Percentiles rank a stretch among this genome's conserved stretches.
Conservation (phyloP, 2,329 filamentous ascomycete genomes). For the Reticulascus tulasneorum region DNA sequence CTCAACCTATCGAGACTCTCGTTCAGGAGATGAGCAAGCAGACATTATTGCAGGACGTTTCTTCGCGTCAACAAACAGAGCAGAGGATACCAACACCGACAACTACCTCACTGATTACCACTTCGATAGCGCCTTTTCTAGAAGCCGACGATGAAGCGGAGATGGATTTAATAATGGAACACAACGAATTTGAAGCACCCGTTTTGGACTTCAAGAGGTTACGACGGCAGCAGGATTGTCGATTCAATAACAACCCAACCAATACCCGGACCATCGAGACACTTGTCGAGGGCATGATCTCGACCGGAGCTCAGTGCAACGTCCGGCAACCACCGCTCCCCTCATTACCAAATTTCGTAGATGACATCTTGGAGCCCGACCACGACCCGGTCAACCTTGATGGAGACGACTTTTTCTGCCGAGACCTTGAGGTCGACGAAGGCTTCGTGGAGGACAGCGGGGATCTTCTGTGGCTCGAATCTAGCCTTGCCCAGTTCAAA, state of each 20-base stretch:
- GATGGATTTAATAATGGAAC: constrained; percentile 5
- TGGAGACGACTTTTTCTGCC: constrained; percentile 1
- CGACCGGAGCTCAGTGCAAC: constrained; percentile 5
- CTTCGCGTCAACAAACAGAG: background rate
- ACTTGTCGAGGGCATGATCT: constrained; percentile 7
- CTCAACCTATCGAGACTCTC: constrained; percentile 10
- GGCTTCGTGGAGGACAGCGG: constrained; percentile 9
- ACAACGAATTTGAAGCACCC: constrained; percentile 4
- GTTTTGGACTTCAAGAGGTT: constrained; percentile 11
- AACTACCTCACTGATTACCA: constrained; percentile 1
- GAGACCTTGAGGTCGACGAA: constrained; percentile 7
- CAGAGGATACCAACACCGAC: background rate
- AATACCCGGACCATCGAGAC: constrained; percentile 7
- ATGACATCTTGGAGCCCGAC: background rate
- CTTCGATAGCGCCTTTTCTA: constrained; percentile 3
- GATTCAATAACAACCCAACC: constrained; percentile 8
- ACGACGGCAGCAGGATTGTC: constrained; percentile 8
- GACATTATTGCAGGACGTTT: constrained; percentile 4
- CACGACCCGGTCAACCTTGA: constrained; percentile 1
- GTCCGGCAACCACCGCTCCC: background rate
- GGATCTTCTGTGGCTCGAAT: constrained; percentile 1
- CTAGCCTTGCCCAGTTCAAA: background rate
- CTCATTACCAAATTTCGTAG: background rate
- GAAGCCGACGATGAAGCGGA: constrained; percentile 10
- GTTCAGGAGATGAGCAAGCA: constrained; percentile 8